phyloP scores from a whole-genome alignment of 257 asterid genomes.

The Ligustrum vulgare region DNA sequence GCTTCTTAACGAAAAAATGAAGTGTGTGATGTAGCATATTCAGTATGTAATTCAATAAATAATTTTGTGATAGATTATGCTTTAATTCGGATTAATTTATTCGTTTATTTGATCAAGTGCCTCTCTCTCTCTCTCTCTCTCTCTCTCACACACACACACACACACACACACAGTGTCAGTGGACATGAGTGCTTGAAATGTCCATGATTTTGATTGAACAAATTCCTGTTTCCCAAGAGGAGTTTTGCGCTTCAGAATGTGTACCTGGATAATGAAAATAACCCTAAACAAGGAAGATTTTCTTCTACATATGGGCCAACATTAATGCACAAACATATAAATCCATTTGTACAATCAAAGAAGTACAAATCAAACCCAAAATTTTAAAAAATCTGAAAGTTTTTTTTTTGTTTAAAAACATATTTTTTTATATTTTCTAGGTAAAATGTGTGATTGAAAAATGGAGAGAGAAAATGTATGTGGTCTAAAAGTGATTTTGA shows the following conservation, averaged over 20 bases:
- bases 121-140: conserved; percentile 8
- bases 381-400: neutral
- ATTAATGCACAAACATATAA: neutral
- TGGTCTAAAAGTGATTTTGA: no score
- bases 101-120: conserved; percentile 43
- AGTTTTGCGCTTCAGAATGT: conserved; percentile 4
- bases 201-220: conserved; percentile 35
- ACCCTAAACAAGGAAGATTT: neutral
- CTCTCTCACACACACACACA: no score
- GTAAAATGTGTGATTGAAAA: no score
- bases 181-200: conserved; percentile 29
- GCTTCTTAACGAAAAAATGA: no score
- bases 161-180: conserved; percentile 17
- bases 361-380: neutral
- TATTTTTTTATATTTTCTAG: no score
- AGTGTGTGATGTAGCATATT: neutral
- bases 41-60: neutral
- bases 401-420: no score
- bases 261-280: neutral
- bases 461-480: no score
- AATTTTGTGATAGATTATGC: neutral
- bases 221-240: conserved; percentile 23
- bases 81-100: neutral
- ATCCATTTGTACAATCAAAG: neutral
- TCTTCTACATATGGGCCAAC: neutral